Base-by-base conservation (phyloP, 2,329 filamentous ascomycete genomes). In the Exophiala spinifera region DNA sequence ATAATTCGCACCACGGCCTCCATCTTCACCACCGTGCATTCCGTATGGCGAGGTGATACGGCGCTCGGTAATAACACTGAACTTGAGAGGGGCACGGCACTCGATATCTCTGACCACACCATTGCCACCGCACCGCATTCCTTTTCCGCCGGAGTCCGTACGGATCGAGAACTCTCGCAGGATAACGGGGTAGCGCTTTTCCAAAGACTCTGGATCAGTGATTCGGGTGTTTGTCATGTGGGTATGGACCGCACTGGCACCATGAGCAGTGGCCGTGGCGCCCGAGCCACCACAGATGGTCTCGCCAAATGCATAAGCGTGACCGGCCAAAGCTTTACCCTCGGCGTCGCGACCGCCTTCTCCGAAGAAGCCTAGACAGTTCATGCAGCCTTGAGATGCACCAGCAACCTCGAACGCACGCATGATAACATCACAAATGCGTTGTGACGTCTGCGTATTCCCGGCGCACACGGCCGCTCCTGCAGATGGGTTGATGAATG, bases 141-240 rank as follows among this genome's bases (percentile, higher is more conserved):
- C 89, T 2, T 66, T 65, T 0, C 89, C 88, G 0, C 83, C 84
- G 31, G 81, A 85, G 0, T 81, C 84, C 1, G 72, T 61, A 1
- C 88, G 73, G 8, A 92, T 72, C 11, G 79, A 78, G 68, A 91
- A 92, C 61, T 87, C 80, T 4, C 85, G 77, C 33, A 94, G 72
- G 1, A 94, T 69, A 1, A 90, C 86, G 0, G 88, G 88, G 64
- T 91, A 91, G 6, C 88, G 75, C 23, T 86, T 78, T 72, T 92
- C 88, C 61, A 92, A 88, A 5, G 91, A 81, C 67, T 94, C 89
- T 0, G 85, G 79, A 66, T 92, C 89, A 0, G 88, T 91, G 66
- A 91, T 92, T 14, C 88, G 80, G 2, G 88, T 92, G 69, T 94
- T 94, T 6, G 89, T 92, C 86, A 91, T 91, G 71, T 92, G 87